Base-by-base conservation (phyloP, 1,284 basidiomycete species). In the Pseudozyma hubeiensis region DNA sequence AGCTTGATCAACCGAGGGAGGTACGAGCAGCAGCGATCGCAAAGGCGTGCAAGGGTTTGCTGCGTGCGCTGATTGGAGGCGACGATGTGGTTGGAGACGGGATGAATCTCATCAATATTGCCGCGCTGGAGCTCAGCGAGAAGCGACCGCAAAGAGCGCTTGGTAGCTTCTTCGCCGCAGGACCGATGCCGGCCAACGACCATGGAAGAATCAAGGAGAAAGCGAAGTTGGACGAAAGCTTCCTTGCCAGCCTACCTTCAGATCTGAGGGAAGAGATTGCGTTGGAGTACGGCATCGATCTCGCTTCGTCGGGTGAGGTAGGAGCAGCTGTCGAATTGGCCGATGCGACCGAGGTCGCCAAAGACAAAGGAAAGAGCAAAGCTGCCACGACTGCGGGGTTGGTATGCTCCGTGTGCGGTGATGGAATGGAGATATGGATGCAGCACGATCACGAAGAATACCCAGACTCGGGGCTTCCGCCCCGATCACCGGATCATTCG, bases 71-170 rank as follows among this genome's bases (percentile, higher is more conserved):
- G 37, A 70, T 75, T 17, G 72, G 72, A 13, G 72, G 72, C 34
- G 66, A 76, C 19, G 52, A 67, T 40, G 61, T 69, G n/a, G 62
- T 64, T 11, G 73, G 67, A 44, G 69, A 72, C 16, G 61, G 57
- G 19, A 63, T 81, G 54, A 75, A 77, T 34, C 56, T 81, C 44
- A 74, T 81, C 75, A 81, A 79, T 47, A 75, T 81, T 34, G 78
- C 80, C 2, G 80, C 79, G 7, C 31, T 77, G 29, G 77, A 81
- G 33, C 48, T 81, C 40, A 63, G 58, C 46, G 61, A 66, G 7
- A 60, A 56, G 51, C 7, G 64, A 30, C 77, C 77, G 29, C 55
- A 64, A 34, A 45, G 69, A 17, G 67, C 68, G 16, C 43, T 80
- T 2, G 70, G 63, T 3, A 60, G 54, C 50, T 79, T 78, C 53